A percentile compares a stretch with the other conserved stretches of the same genome.
Evolutionary conservation across 1,139 yeast genomes (phyloP).

Genomic region (Saccharomycopsis hybrid): DNA sequence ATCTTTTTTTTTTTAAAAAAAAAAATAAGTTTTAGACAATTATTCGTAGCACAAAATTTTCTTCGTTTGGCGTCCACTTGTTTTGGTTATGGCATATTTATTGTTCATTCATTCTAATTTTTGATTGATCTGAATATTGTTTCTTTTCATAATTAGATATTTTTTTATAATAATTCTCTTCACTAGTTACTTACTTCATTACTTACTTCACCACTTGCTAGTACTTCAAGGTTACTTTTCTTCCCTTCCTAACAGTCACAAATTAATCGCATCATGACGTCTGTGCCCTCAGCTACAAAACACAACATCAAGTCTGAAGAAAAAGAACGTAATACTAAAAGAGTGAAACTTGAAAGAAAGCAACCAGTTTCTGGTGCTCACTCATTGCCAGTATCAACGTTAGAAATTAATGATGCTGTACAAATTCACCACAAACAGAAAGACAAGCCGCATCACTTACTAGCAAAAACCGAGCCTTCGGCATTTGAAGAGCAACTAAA

Average conservation of each 20-base stretch:
- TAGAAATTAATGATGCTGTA: slow-evolving; percentile 1
- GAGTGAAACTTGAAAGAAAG: slow-evolving; percentile 12
- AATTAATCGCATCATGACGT: background rate
- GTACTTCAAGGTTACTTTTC: no score
- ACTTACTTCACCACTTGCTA: no score
- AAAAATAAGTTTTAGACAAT: no score
- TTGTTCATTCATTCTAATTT: no score
- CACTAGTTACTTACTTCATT: no score
- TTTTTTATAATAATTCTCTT: no score
- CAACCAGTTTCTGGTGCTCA: slow-evolving; percentile 18
- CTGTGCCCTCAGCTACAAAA: background rate
- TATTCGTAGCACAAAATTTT: no score
- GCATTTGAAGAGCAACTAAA: slow-evolving; percentile 60
- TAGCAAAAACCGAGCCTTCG: slow-evolving; percentile 40
- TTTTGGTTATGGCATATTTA: no score
- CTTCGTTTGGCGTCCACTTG: no score
- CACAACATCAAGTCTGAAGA: background rate
- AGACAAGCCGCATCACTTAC: slow-evolving; percentile 4
- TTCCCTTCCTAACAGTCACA: background rate
- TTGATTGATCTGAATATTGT: no score
- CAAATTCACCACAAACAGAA: slow-evolving; percentile 12
- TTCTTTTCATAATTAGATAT: no score
- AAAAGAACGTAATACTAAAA: slow-evolving; percentile 1
- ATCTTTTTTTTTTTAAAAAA: no score
- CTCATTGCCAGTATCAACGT: slow-evolving; percentile 16